phyloP scores from a whole-genome alignment of 768 basidiomycete species.

The Cystobasidium tubakii region DNA sequence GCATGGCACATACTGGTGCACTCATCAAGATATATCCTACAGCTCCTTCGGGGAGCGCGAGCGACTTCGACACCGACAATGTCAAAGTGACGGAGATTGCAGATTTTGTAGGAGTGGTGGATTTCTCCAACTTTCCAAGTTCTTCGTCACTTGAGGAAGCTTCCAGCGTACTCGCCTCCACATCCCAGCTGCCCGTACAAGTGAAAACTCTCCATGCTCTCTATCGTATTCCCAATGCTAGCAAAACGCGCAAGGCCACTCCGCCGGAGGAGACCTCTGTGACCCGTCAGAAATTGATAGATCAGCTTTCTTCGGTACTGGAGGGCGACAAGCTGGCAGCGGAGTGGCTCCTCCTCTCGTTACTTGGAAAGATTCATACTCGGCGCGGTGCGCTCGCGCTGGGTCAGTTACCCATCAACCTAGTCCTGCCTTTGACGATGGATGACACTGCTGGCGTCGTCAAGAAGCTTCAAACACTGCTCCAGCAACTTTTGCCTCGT shows the following conservation, averaged over 20 bases:
- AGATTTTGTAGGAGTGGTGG: slow-evolving; percentile 45
- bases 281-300: slow-evolving; percentile 27
- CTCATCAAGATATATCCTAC: slow-evolving; percentile 40
- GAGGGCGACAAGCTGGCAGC: slow-evolving; percentile 45
- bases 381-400: slow-evolving; percentile 45
- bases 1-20: slow-evolving; percentile 37
- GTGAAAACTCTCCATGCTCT: slow-evolving; percentile 27
- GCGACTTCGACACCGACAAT: slow-evolving; percentile 40
- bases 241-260: neutral
- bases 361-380: slow-evolving; percentile 44
- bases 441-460: neutral
- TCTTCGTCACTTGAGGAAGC: neutral
- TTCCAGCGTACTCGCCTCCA: neutral
- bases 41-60: neutral
- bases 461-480: slow-evolving; percentile 15
- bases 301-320: slow-evolving; percentile 39
- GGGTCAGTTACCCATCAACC: slow-evolving; percentile 45
- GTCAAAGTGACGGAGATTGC: slow-evolving; percentile 40
- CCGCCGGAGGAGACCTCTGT: neutral
- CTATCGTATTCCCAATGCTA: neutral
- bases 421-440: slow-evolving; percentile 39
- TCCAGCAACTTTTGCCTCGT: slow-evolving; percentile 38
- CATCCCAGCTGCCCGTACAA: neutral
- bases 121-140: slow-evolving; percentile 2
- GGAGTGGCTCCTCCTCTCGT: slow-evolving; percentile 45